Evolutionary conservation across 495 filamentous ascomycete species (phyloP).

Genomic region (Apodospora peruviana): DNA sequence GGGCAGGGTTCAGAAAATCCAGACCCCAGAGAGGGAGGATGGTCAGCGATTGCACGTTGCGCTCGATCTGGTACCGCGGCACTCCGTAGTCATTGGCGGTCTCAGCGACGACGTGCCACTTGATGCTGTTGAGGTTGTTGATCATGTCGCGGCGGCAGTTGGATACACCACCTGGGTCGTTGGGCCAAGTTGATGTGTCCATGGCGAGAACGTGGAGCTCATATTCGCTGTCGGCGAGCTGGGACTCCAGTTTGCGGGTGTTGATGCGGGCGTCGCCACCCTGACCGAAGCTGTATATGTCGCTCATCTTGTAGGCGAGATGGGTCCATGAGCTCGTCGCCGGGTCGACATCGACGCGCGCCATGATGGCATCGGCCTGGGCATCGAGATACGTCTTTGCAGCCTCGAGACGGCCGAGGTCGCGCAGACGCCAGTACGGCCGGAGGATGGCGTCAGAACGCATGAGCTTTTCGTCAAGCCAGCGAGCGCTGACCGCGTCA

Average conservation of each 20-base stretch:
- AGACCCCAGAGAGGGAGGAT: conserved; percentile 59
- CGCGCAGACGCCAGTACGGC: conserved; percentile 53
- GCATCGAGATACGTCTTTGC: conserved; percentile 51
- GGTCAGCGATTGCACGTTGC: conserved; percentile 58
- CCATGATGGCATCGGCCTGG: conserved; percentile 53
- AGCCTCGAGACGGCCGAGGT: conserved; percentile 46
- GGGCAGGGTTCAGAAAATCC: conserved; percentile 55
- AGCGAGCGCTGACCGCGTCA: conserved; percentile 53
- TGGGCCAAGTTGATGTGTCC: conserved; percentile 61
- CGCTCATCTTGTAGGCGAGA: conserved; percentile 54
- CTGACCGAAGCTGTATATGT: conserved; percentile 56
- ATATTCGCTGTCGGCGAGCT: conserved; percentile 42
- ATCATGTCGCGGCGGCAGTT: conserved; percentile 60
- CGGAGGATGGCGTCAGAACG: conserved; percentile 45
- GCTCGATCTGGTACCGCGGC: conserved; percentile 58
- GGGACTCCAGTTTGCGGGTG: conserved; percentile 31
- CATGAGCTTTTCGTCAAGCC: conserved; percentile 54
- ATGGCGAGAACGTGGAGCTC: conserved; percentile 54
- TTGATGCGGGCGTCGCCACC: conserved; percentile 48
- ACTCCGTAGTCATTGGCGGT: conserved; percentile 58
- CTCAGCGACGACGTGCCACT: conserved; percentile 60
- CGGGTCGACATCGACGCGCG: conserved; percentile 55
- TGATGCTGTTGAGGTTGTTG: conserved; percentile 53
- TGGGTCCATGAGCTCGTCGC: conserved; percentile 57
- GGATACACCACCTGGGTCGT: conserved; percentile 59